Percentiles rank a stretch among this genome's conserved stretches.
These are phyloP conservation scores for Podila epicladia DNA, from an alignment of 192 early-diverging fungal genomes.

Conservation along the genomic window DNA sequence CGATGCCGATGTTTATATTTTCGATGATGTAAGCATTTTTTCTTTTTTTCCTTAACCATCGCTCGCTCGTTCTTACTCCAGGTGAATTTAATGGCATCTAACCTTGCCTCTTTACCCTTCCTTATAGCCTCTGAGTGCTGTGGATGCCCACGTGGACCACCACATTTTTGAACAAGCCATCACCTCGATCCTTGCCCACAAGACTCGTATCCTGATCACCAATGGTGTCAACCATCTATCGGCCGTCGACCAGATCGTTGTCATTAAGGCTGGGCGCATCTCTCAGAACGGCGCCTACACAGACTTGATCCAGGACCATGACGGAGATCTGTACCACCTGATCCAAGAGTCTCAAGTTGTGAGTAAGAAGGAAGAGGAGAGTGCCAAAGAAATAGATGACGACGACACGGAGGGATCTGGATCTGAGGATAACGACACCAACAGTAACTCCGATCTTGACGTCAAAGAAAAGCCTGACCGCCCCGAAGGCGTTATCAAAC, in stretches of 20 bases:
- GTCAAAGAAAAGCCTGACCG: background rate
- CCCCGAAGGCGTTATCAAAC: background rate
- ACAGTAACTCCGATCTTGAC: background rate
- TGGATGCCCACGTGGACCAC: slow-evolving; percentile 70
- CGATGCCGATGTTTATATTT: slow-evolving; percentile 70
- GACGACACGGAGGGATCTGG: background rate
- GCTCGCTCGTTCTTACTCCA: too few species aligned
- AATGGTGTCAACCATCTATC: slow-evolving; percentile 79
- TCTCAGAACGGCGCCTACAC: slow-evolving; percentile 70
- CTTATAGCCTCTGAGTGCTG: slow-evolving; percentile 59
- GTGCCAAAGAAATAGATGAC: background rate
- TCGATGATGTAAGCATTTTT: slow-evolving; percentile 52
- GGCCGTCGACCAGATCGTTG: slow-evolving; percentile 72
- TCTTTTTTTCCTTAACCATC: too few species aligned
- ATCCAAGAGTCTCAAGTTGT: slow-evolving; percentile 52
- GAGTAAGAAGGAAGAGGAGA: background rate
- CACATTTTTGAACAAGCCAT: slow-evolving; percentile 53
- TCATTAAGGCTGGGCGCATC: slow-evolving; percentile 76
- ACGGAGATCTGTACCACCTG: slow-evolving; percentile 69
- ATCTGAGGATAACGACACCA: background rate
- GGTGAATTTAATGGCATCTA: background rate
- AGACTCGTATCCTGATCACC: slow-evolving; percentile 83
- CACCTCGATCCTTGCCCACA: slow-evolving; percentile 66
- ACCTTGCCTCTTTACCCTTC: background rate
- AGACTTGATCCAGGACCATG: slow-evolving; percentile 63